Evolutionary conservation across 306 rosid species (phyloP), one percentile per base, ranked within the genome.

Genomic region (Vigna nakashimae): DNA sequence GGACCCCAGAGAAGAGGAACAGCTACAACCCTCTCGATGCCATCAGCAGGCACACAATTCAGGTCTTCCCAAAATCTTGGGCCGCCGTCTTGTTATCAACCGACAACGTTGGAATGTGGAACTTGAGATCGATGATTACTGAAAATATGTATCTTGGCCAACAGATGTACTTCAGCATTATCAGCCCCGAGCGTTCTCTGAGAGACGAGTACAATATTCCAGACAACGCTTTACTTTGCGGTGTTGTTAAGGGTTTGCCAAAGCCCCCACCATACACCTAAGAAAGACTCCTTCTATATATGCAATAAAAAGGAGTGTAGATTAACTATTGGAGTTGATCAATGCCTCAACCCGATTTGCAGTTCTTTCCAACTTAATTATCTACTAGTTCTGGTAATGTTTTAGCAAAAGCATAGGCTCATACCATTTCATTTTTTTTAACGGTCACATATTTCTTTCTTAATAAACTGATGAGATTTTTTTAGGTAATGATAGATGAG

Each of bases 31-130:
- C 87, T 50, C 84, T 90, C 2, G 96, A 90, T 8, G 92, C 90
- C 2, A 80, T 90, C 65, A 90, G 91, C 84, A 85, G 91, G 46
- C 89, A 90, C 77, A 85, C 92, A 11, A 42, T 90, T 51, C 96
- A 88, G 55, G 91, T 90, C 3, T 88, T 34, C 50, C 96, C 92
- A 5, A 87, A 90, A 36, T 88, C 87, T n/a, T 88, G 84, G 82
- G 89, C 87, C 1, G 89, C 89, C 12, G 40, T 88, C 73, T 20
- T 86, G 55, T 16, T 82, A 53, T 65, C 89, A 69, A 79, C 79
- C 32, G 89, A 88, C 73, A 88, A 86, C 43, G 89, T 83, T 8
- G 91, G 91, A 65, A 88, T 87, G 91, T 87, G 91, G 91, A 87
- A 85, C 48, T 10, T 87, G 15, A 71, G 91, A 75, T 87, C 88